Percentiles rank a stretch among this genome's conserved stretches.
Evolutionary conservation across 169 alveolate genomes (phyloP).

Genomic region (Plasmodium inui): DNA sequence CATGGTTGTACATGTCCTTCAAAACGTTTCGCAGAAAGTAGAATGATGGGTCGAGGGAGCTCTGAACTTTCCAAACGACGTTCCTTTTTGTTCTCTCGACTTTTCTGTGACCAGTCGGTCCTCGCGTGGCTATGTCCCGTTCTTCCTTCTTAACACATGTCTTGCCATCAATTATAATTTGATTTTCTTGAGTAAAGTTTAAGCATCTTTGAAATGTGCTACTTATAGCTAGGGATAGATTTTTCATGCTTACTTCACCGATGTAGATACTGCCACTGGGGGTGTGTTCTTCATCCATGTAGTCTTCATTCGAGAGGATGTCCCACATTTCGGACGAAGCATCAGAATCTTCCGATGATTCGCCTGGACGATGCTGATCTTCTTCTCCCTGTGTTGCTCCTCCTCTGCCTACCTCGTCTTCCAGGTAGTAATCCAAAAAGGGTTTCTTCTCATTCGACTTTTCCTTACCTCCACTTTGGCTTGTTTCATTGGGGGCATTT

Average conservation of each 20-base stretch:
- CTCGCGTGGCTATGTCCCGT: not conserved
- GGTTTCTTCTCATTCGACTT: not conserved
- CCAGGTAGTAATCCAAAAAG: not conserved
- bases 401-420: not conserved
- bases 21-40: constrained; percentile 46
- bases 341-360: not conserved
- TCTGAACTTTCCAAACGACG: constrained; percentile 43
- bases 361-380: not conserved
- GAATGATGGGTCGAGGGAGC: constrained; percentile 63
- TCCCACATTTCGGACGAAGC: not conserved
- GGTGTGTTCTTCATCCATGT: constrained; percentile 3
- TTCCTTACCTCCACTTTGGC: not conserved
- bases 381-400: not conserved
- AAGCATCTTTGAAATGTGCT: constrained; percentile 8
- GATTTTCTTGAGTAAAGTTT: constrained; percentile 19
- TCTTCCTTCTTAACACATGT: constrained; percentile 34
- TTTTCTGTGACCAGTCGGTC: not conserved
- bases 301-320: not conserved
- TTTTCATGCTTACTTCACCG: constrained; percentile 61
- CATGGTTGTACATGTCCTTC: constrained; percentile 51
- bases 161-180: constrained; percentile 62
- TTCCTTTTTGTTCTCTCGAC: not conserved
- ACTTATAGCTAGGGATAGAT: constrained; percentile 1
- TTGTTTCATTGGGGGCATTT: not conserved
- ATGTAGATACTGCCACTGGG: constrained; percentile 46